Base-by-base conservation (phyloP, 176 grass and related monocot species). In the Cymbopogon citratus region DNA sequence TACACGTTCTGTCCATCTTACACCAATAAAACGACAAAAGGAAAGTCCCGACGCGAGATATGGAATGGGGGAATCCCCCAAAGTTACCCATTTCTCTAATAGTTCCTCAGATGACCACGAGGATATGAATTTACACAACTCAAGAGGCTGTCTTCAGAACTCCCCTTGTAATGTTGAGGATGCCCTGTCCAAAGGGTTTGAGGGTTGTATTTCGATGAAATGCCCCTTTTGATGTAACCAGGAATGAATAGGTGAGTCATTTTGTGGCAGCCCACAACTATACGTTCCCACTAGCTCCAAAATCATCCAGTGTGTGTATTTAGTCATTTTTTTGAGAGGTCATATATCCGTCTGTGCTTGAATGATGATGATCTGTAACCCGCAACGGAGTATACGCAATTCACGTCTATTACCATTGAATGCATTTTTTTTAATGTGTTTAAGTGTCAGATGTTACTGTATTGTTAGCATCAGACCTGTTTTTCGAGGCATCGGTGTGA, bases 101-200 rank as follows among this genome's bases (percentile, higher is more conserved):
- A 80, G 84, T 73, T 63, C 84, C 44, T 77, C 81, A 45, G 81
- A 87, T 83, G 76, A 73, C 44, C 61, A 25, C 11, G 87, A 85
- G 28, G 85, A 91, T 9, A 77, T 35, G 6, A 83, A 91, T 87
- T 85, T 78, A 21, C 63, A 89, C 56, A 85, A 83, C 60, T 84
- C 91, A 82, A 90, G 86, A 76, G 75, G 87, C 45, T 93, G 87
- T 45, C 85, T 86, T 69, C 96, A 89, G 67, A 90, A 78, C 46
- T 92, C 90, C 0, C 63, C 84, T 74, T 92, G 87, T 89, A 87
- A 52, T 15, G 86, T 90, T 62, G 90, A 94, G 28, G 89, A 87
- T 85, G 73, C 85, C 60, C 86, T 91, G 27, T 89, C 86, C 3
- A 95, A 93, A 91, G 92, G 91, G 26, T 93, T 95, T 25, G 89